Evolutionary conservation across 192 early-diverging fungal genomes (phyloP).

Genomic region (Paraglomus occultum): DNA sequence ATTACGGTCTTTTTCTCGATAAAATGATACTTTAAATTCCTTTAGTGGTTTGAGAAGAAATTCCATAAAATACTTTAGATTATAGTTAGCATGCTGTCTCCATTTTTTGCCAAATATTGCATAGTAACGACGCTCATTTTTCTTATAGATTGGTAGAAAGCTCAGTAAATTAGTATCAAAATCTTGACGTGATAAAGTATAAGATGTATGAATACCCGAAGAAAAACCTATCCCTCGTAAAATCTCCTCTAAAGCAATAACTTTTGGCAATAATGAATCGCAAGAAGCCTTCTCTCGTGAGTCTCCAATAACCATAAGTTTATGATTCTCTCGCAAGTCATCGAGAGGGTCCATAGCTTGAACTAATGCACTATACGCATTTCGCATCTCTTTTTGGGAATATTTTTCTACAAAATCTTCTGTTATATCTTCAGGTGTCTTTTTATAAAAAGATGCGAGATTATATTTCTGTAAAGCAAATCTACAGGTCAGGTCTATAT

Average conservation of each 20-base stretch:
- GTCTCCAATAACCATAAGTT: neutral
- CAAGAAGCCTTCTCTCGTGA: slow-evolving; percentile 3
- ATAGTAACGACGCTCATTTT: no score
- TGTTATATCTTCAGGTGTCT: no score
- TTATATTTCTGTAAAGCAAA: no score
- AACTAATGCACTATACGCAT: neutral
- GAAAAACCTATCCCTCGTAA: neutral
- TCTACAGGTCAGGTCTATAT: no score
- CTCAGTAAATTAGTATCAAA: neutral
- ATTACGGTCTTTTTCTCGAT: neutral
- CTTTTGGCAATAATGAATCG: neutral
- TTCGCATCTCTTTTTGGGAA: no score
- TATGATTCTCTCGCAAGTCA: no score
- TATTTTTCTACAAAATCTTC: no score
- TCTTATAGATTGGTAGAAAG: neutral
- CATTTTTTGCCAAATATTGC: no score
- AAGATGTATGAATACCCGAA: neutral
- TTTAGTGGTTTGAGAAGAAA: slow-evolving; percentile 3
- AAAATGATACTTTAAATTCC: slow-evolving; percentile 7
- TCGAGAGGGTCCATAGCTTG: no score
- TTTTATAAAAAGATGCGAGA: no score
- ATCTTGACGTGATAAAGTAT: neutral
- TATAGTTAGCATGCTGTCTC: neutral
- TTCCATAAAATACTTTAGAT: slow-evolving; percentile 4
- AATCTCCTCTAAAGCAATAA: slow-evolving; percentile 7